Conservation (phyloP, 345 rosid genomes). For the Heritiera fomes region DNA sequence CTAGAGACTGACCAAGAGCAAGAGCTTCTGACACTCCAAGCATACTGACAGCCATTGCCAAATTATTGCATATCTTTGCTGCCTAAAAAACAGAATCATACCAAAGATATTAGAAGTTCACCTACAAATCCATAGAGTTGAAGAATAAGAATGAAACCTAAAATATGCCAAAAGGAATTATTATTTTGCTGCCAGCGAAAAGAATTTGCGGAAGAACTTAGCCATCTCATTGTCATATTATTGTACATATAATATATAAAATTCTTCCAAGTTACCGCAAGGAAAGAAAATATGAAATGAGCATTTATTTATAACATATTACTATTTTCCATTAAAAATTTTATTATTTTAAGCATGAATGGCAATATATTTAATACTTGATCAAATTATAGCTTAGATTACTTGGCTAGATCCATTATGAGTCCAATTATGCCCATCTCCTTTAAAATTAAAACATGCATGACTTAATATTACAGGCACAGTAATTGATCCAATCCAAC, state of each 20-base stretch:
- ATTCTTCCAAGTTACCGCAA: not conserved
- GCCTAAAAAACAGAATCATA: conserved; percentile 46
- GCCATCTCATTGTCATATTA: not conserved
- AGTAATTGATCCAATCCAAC: too few species aligned
- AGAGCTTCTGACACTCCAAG: conserved; percentile 92
- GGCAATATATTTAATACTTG: not conserved
- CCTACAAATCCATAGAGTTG: not conserved
- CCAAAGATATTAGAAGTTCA: conserved; percentile 14
- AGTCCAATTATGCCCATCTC: conserved; percentile 6
- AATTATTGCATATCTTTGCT: conserved; percentile 93
- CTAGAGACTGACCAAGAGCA: conserved; percentile 86
- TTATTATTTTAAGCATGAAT: not conserved
- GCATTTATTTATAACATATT: not conserved
- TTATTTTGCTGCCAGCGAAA: not conserved
- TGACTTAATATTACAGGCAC: not conserved
- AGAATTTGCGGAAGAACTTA: not conserved
- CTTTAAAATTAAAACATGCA: not conserved
- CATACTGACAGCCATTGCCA: conserved; percentile 94
- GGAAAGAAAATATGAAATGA: conserved; percentile 2
- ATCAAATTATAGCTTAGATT: conserved; percentile 2
- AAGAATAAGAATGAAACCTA: not conserved
- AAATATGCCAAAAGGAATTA: not conserved
- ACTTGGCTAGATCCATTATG: not conserved
- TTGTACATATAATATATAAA: not conserved
- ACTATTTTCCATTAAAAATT: not conserved